Base-by-base conservation (phyloP, 2,329 filamentous ascomycete species). In the Neophaeococcomyces mojaviensis region DNA sequence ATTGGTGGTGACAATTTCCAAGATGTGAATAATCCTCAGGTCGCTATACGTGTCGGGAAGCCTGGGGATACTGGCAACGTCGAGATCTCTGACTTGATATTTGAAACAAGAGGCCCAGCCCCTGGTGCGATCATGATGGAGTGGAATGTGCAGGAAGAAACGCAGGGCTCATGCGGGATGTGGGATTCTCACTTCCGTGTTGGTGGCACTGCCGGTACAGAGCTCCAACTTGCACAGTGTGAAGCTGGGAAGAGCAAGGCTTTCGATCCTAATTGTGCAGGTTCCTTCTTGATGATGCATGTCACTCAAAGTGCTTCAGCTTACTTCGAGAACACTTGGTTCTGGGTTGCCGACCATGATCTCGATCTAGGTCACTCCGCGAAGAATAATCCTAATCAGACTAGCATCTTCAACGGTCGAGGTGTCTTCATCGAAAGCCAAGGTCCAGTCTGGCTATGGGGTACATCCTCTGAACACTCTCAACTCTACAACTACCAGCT, bases 111-210 rank as follows among this genome's bases (percentile, higher is more conserved):
- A 55, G 90, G 90, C 3, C 73, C 88, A 2, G 83, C 87, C 52
- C 84, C 88, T 0, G 90, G 90, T 54, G 90, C 88, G 15, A 87
- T 95, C 59, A 77, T 96, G 61, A 81, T 96, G 69, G 78, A 96
- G 64, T 96, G 88, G 85, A 96, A 96, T 67, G 72, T 95, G 34
- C 79, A 79, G 35, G 82, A 80, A 30, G 63, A 75, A 3, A 55
- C 72, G 66, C 75, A 82, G 48, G 88, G 87, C 38, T 77, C 80
- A 1, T 82, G 81, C 16, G 90, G 81, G 51, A 81, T 96, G 67
- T 98, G 89, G 86, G 92, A 98, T 59, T 82, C 89, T n/a, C 92
- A 98, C 72, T 84, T 92, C 69, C 87, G 92, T 60, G 79, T 98
- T 57, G 90, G 88, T 58, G 92, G 92, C 35, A 82, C 83, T 45